Conservation (phyloP, 176 grass and related monocot genomes). For the Oryza glaberrima region DNA sequence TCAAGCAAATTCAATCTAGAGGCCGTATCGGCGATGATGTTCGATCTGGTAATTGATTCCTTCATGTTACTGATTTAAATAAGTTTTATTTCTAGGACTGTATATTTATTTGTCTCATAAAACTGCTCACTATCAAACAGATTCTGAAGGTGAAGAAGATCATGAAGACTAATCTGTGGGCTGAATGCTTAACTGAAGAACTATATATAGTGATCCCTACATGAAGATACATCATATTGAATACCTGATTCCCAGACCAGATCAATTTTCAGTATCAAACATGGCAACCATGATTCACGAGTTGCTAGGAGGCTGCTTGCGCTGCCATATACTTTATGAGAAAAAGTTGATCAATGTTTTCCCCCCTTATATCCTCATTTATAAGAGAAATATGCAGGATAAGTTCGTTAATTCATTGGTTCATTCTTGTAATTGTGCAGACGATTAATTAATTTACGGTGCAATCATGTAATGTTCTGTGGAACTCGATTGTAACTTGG, state of each 20-base stretch:
- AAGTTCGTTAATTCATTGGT: not conserved
- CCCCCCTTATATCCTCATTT: conserved; percentile 1
- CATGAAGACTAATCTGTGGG: conserved; percentile 67
- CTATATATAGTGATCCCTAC: conserved; percentile 17
- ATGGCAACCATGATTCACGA: conserved; percentile 1
- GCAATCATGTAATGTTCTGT: conserved; percentile 1
- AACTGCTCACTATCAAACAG: conserved; percentile 47
- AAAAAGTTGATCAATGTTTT: conserved; percentile 24
- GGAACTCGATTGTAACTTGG: conserved; percentile 2
- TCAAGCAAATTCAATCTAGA: conserved; percentile 85
- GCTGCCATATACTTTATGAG: conserved; percentile 9
- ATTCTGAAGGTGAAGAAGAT: conserved; percentile 89
- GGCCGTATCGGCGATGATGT: conserved; percentile 79
- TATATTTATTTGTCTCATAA: conserved; percentile 23
- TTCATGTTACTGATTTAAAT: conserved; percentile 5
- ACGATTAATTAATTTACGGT: conserved; percentile 34
- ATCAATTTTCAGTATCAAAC: conserved; percentile 40
- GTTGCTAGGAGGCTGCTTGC: conserved; percentile 22
- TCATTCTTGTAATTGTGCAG: conserved; percentile 28
- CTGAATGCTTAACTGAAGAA: conserved; percentile 31
- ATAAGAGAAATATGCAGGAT: conserved; percentile 29
- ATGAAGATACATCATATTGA: conserved; percentile 21
- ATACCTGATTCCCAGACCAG: conserved; percentile 25
- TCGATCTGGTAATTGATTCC: conserved; percentile 69
- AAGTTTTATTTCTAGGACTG: conserved; percentile 1